Percentiles rank a stretch among this genome's conserved stretches.
Evolutionary conservation across 148 eudicot genomes (phyloP).

Genomic region (Suaeda aralocaspica): DNA sequence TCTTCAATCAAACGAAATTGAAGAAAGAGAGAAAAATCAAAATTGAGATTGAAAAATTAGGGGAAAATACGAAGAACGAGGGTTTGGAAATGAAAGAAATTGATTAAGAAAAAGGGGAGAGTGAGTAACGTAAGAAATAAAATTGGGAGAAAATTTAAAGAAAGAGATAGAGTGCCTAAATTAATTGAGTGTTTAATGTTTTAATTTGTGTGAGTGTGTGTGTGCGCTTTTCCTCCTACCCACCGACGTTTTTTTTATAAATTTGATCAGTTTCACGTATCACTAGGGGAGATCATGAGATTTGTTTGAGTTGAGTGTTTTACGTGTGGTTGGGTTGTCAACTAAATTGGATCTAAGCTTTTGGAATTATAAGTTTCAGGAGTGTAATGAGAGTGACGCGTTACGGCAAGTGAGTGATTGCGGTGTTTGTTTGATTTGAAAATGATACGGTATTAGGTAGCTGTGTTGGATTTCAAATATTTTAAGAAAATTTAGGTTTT

Average conservation of each 20-base stretch:
- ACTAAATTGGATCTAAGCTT: not conserved
- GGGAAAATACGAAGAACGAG: not conserved
- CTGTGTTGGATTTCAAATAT: no score
- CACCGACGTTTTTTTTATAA: constrained; percentile 29
- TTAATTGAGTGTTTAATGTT: not conserved
- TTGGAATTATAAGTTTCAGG: no score
- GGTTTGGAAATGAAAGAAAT: not conserved
- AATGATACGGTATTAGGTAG: no score
- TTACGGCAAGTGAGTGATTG: no score
- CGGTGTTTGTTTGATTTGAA: no score
- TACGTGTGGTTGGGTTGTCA: not conserved
- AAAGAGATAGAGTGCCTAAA: constrained; percentile 10
- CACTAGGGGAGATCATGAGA: constrained; percentile 19
- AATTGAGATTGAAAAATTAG: not conserved
- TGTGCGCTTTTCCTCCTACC: not conserved
- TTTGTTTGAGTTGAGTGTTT: not conserved
- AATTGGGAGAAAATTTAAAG: not conserved
- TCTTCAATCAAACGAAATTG: not conserved
- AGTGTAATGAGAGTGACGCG: no score
- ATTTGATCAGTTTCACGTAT: not conserved
- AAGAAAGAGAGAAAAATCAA: not conserved
- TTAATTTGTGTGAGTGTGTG: not conserved
- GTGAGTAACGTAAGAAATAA: constrained; percentile 15
- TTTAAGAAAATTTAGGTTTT: no score
- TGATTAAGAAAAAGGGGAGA: not conserved